Percentiles rank a stretch among this genome's conserved stretches.
phyloP scores from a whole-genome alignment of 352 stramenopile genomes.

The Phytophthora rubi region DNA sequence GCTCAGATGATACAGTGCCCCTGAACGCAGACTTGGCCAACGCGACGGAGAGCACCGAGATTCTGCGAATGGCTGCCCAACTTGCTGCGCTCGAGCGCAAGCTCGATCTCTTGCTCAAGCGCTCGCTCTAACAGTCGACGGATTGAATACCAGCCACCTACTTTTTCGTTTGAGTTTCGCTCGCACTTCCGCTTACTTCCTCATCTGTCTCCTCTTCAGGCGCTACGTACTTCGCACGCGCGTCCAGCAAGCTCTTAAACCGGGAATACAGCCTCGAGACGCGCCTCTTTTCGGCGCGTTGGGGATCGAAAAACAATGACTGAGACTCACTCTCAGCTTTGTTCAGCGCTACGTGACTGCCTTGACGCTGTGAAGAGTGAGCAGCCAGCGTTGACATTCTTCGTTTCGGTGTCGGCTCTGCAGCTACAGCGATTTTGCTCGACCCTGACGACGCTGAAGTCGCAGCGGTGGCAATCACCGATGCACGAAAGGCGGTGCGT shows the following conservation, averaged over 20 bases:
- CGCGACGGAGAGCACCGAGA: neutral
- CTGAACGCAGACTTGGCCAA: neutral
- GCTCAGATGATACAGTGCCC: neutral
- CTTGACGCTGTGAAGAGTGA: neutral
- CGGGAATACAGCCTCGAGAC: conserved; percentile 69
- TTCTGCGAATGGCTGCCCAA: conserved; percentile 23
- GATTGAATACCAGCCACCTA: neutral
- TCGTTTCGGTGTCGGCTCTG: conserved; percentile 7
- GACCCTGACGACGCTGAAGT: neutral
- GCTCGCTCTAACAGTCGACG: neutral
- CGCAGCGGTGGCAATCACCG: conserved; percentile 42
- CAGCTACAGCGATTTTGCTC: neutral
- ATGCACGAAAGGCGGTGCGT: conserved; percentile 62
- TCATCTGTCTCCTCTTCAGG: conserved; percentile 20
- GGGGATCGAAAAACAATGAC: conserved; percentile 46
- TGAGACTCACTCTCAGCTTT: conserved; percentile 6
- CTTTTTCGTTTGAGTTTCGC: neutral
- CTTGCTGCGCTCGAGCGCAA: conserved; percentile 27
- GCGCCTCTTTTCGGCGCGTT: conserved; percentile 58
- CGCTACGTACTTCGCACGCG: conserved; percentile 45
- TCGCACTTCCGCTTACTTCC: neutral
- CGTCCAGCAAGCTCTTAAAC: conserved; percentile 67
- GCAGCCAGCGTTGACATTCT: conserved; percentile 7
- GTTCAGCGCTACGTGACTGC: neutral
- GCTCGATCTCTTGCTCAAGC: conserved; percentile 32